Percentiles rank a stretch among this genome's conserved stretches.
These are phyloP conservation scores for Beauveria bassiana DNA, from an alignment of 2,329 filamentous ascomycete species.

Conservation along the genomic window DNA sequence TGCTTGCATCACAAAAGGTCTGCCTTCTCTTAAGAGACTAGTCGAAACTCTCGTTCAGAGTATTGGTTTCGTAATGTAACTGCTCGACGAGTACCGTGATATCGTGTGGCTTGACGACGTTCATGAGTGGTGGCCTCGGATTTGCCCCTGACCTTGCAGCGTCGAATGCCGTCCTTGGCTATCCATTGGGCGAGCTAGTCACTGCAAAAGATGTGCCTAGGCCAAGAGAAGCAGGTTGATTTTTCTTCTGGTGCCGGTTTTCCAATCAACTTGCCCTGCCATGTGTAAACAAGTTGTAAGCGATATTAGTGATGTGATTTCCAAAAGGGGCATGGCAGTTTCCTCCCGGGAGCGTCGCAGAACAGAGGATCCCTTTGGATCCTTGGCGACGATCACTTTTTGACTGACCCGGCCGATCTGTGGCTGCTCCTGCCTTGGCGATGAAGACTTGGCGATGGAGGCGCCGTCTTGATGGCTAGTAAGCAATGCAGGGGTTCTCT, in stretches of 20 bases:
- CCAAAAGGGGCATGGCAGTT: neutral
- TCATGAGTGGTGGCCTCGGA: neutral
- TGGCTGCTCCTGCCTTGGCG: constrained; percentile 2
- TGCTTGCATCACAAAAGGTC: neutral
- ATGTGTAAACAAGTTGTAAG: neutral
- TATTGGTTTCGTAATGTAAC: neutral
- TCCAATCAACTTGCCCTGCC: neutral
- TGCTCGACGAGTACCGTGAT: neutral
- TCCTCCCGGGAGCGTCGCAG: neutral
- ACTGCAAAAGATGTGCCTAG: neutral
- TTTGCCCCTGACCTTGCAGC: neutral
- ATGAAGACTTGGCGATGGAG: constrained; percentile 2
- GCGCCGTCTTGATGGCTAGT: neutral
- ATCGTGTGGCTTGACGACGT: neutral
- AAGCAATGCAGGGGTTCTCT: neutral
- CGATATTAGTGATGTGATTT: neutral
- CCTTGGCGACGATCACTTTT: neutral
- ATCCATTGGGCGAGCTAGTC: neutral
- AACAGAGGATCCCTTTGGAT: neutral
- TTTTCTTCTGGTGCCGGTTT: neutral
- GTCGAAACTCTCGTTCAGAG: neutral
- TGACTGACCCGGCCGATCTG: neutral
- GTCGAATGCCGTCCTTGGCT: neutral
- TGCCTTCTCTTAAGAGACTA: constrained; percentile 4
- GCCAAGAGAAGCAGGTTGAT: constrained; percentile 2